Conservation (phyloP, 2,329 filamentous ascomycete species). For the Colletotrichum tamarilloi region DNA sequence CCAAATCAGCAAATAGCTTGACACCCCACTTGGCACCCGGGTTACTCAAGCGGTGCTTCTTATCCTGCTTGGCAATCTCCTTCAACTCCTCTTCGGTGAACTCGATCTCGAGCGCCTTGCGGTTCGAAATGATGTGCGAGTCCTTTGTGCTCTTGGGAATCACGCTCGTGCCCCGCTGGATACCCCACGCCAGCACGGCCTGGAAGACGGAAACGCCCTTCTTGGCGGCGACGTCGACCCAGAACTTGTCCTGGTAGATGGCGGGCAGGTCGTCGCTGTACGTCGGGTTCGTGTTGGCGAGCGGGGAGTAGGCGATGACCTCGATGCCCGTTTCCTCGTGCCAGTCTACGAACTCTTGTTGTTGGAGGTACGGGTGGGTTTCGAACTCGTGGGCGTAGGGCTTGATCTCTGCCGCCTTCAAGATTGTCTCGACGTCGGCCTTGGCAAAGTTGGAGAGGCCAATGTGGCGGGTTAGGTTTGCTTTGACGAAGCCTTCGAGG, state of each 20-base stretch:
- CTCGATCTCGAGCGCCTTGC: constrained; percentile 53
- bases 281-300: constrained; percentile 48
- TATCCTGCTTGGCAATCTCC: constrained; percentile 40
- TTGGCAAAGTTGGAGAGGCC: constrained; percentile 70
- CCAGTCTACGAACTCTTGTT: constrained; percentile 42
- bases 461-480: constrained; percentile 65
- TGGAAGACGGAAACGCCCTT: constrained; percentile 46
- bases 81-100: constrained; percentile 52
- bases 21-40: constrained; percentile 52
- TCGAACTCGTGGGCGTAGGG: constrained; percentile 42
- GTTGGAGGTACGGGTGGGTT: constrained; percentile 70
- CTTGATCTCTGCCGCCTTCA: constrained; percentile 35
- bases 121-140: constrained; percentile 55
- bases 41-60: constrained; percentile 49
- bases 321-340: constrained; percentile 47
- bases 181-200: constrained; percentile 48
- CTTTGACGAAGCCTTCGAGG: constrained; percentile 65
- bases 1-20: constrained; percentile 51
- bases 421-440: constrained; percentile 24
- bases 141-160: constrained; percentile 51
- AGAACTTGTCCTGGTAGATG: constrained; percentile 22
- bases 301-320: constrained; percentile 47
- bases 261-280: constrained; percentile 44
- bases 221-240: constrained; percentile 41
- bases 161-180: constrained; percentile 45